A percentile compares a stretch with the other conserved stretches of the same genome.
phyloP scores from a whole-genome alignment of 225 moss, liverwort and hornwort species.

The Anthoceros angustus region DNA sequence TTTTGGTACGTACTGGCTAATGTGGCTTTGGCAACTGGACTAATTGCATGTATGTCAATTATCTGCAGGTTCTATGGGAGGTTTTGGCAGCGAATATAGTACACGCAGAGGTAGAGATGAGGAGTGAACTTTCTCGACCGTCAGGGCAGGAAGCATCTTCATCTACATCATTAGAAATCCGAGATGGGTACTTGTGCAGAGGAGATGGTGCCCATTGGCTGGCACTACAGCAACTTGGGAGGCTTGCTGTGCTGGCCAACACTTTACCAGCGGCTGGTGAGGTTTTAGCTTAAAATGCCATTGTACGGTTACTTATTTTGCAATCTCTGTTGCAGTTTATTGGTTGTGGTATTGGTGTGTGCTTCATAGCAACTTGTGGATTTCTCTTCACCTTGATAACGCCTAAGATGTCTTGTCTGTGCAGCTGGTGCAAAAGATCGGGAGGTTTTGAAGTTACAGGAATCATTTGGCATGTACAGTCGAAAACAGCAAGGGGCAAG shows the following conservation, averaged over 20 bases:
- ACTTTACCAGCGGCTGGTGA: constrained; percentile 42
- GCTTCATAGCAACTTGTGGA: not conserved
- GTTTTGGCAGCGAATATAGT: constrained; percentile 63
- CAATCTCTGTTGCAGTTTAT: not conserved
- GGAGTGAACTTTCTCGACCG: constrained; percentile 28
- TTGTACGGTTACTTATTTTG: not conserved
- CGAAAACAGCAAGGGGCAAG: too few relatives aligned
- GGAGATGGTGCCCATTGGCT: constrained; percentile 78
- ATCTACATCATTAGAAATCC: constrained; percentile 28
- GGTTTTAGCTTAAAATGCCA: too few relatives aligned
- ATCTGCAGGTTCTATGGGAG: constrained; percentile 66
- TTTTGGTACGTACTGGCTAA: not conserved
- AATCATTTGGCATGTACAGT: too few relatives aligned
- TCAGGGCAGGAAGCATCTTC: constrained; percentile 40
- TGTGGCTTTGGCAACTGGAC: not conserved
- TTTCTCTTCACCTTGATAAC: too few relatives aligned
- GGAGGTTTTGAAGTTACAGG: too few relatives aligned
- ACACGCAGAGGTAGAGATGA: constrained; percentile 86
- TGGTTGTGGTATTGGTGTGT: constrained; percentile 2
- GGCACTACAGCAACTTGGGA: constrained; percentile 71
- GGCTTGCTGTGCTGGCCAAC: constrained; percentile 70
- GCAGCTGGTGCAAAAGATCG: too few relatives aligned
- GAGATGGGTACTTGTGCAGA: constrained; percentile 33
- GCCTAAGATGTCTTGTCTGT: too few relatives aligned
- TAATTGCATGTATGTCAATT: not conserved